phyloP scores from a whole-genome alignment of 257 asterid genomes.

The Leonotis leonurus region DNA sequence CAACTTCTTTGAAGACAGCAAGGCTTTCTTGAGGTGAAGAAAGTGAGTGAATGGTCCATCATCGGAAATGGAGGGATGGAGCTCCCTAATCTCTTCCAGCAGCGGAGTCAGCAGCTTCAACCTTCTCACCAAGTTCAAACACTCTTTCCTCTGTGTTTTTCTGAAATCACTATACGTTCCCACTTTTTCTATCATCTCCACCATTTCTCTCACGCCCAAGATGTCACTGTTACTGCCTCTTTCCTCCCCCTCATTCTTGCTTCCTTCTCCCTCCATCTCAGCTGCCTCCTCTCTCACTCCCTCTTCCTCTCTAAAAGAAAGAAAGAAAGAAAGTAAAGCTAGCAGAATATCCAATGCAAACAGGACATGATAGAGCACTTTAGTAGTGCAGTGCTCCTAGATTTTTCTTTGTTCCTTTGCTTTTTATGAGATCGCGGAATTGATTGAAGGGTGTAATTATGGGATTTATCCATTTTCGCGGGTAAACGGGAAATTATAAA shows the following conservation, averaged over 20 bases:
- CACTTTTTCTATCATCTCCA: constrained; percentile 36
- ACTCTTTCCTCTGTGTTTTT: constrained; percentile 45
- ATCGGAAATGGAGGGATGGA: constrained; percentile 4
- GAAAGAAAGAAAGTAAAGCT: not conserved
- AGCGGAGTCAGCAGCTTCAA: constrained; percentile 45
- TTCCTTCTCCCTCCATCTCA: constrained; percentile 18
- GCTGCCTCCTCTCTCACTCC: not conserved
- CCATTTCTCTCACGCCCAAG: constrained; percentile 30
- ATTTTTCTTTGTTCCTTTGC: not conserved
- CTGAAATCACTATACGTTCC: constrained; percentile 36
- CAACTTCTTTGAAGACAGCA: constrained; percentile 39
- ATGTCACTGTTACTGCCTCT: not conserved
- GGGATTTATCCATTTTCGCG: constrained; percentile 9
- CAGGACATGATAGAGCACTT: constrained; percentile 7
- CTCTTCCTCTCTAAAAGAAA: not conserved
- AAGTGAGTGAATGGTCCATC: constrained; percentile 1
- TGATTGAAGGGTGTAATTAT: constrained; percentile 22
- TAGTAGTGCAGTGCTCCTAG: not conserved
- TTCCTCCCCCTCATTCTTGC: not conserved
- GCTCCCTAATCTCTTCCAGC: constrained; percentile 43
- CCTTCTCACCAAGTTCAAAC: constrained; percentile 45
- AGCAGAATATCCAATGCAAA: constrained; percentile 5
- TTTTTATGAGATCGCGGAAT: constrained; percentile 23
- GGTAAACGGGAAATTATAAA: not conserved
- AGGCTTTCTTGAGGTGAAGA: constrained; percentile 26